phyloP scores from a whole-genome alignment of 176 grass and related monocot species.

The Bromus sterilis region DNA sequence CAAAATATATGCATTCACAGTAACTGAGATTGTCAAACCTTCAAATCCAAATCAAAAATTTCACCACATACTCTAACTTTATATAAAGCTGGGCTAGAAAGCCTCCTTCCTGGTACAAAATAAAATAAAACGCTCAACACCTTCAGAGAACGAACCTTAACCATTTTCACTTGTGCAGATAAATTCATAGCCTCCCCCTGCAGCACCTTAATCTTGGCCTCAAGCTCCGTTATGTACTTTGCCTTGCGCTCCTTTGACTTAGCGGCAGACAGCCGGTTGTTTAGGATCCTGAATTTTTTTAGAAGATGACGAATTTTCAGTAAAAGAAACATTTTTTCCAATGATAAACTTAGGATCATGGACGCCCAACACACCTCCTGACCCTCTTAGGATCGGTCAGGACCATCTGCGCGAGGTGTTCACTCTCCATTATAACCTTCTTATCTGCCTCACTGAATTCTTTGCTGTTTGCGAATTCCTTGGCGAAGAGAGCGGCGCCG shows the following conservation, averaged over 20 bases:
- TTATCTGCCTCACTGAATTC: slow-evolving; percentile 64
- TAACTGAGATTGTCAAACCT: slow-evolving; percentile 4
- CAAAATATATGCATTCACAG: background rate
- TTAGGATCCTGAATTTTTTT: slow-evolving; percentile 57
- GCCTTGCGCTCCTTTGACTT: slow-evolving; percentile 88
- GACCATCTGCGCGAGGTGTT: slow-evolving; percentile 53
- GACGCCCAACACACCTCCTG: slow-evolving; percentile 49
- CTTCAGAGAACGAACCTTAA: slow-evolving; percentile 44
- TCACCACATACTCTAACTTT: background rate
- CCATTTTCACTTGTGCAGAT: slow-evolving; percentile 33
- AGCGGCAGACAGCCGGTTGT: slow-evolving; percentile 63
- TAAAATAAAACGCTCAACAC: background rate
- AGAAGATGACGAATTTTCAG: slow-evolving; percentile 2
- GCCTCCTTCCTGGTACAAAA: background rate
- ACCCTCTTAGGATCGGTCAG: slow-evolving; percentile 74
- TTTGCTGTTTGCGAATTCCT: slow-evolving; percentile 28
- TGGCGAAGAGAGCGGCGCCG: slow-evolving; percentile 16
- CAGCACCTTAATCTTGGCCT: slow-evolving; percentile 67
- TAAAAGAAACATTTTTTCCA: background rate
- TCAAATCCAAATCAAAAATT: background rate
- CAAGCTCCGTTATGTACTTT: slow-evolving; percentile 64
- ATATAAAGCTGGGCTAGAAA: background rate
- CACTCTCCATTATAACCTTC: slow-evolving; percentile 73
- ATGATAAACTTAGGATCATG: background rate
- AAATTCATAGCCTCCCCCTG: slow-evolving; percentile 58